Conservation (phyloP, 768 basidiomycete genomes). For the Boletus barrowsii region DNA sequence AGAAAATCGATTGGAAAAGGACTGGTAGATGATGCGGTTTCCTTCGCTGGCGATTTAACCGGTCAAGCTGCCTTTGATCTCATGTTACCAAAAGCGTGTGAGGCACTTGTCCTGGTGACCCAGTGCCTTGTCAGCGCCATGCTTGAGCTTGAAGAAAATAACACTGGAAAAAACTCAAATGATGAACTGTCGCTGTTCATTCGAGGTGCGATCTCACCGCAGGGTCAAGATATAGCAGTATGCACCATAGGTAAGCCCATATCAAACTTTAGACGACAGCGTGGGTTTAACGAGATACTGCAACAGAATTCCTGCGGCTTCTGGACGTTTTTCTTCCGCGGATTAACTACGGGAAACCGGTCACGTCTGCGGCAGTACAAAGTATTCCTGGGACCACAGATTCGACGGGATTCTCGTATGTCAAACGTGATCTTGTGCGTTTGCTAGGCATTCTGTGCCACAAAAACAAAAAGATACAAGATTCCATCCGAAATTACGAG, state of each 20-base stretch:
- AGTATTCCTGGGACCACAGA: conserved; percentile 32
- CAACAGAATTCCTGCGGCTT: conserved; percentile 75
- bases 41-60: conserved; percentile 1
- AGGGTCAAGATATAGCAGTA: conserved; percentile 47
- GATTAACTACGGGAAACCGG: conserved; percentile 73
- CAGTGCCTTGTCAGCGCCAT: conserved; percentile 71
- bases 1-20: conserved; percentile 40
- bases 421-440: conserved; percentile 89
- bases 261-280: neutral
- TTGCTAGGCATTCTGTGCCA: conserved; percentile 77
- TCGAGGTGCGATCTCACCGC: conserved; percentile 41
- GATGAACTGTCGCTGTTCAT: conserved; percentile 38
- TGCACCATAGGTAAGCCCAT: conserved; percentile 53
- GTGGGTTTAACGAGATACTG: conserved; percentile 1
- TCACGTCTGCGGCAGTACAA: conserved; percentile 23
- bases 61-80: conserved; percentile 54
- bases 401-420: conserved; percentile 67
- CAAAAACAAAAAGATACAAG: conserved; percentile 63
- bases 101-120: conserved; percentile 73
- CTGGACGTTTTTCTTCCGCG: conserved; percentile 82
- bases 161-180: conserved; percentile 7
- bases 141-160: conserved; percentile 41
- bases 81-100: conserved; percentile 73
- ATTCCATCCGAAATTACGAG: conserved; percentile 63
- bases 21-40: conserved; percentile 8